phyloP scores from a whole-genome alignment of 768 basidiomycete species.

The Boletus tylopilopsis region DNA sequence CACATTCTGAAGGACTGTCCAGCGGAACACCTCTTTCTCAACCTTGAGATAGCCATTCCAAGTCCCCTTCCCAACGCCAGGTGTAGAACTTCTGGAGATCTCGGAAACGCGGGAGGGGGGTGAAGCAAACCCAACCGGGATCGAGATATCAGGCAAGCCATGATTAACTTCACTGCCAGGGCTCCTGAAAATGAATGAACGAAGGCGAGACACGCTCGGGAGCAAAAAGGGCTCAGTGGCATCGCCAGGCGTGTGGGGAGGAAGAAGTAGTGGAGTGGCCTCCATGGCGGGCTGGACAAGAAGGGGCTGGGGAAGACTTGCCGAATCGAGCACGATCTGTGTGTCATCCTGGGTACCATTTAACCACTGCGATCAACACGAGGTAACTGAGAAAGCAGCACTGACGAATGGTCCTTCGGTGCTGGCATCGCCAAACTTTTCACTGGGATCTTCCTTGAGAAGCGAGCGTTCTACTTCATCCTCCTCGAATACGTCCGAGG shows the following conservation, averaged over 20 bases:
- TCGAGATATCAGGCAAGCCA: slow-evolving; percentile 41
- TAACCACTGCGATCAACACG: slow-evolving; percentile 20
- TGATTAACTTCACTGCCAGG: slow-evolving; percentile 41
- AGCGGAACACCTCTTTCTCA: slow-evolving; percentile 65
- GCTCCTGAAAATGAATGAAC: slow-evolving; percentile 57
- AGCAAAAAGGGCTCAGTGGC: slow-evolving; percentile 58
- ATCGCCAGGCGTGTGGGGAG: not conserved
- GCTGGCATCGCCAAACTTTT: slow-evolving; percentile 23
- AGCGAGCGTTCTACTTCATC: slow-evolving; percentile 46
- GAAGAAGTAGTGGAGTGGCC: slow-evolving; percentile 33
- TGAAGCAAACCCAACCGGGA: slow-evolving; percentile 45
- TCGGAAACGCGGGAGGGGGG: slow-evolving; percentile 65
- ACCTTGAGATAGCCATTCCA: slow-evolving; percentile 18
- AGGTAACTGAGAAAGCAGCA: slow-evolving; percentile 14
- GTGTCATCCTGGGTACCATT: slow-evolving; percentile 31
- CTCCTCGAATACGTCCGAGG: slow-evolving; percentile 45
- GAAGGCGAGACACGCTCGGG: slow-evolving; percentile 75
- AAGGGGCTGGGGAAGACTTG: slow-evolving; percentile 40
- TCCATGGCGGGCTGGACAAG: slow-evolving; percentile 31
- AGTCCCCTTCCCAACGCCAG: slow-evolving; percentile 32
- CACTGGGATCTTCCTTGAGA: slow-evolving; percentile 36
- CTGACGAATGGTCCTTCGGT: slow-evolving; percentile 32
- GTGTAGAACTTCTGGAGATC: slow-evolving; percentile 64
- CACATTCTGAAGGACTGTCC: slow-evolving; percentile 65
- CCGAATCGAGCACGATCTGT: slow-evolving; percentile 34